Evolutionary conservation across 495 filamentous ascomycete species (phyloP).

Genomic region (Lophium mytilinum): DNA sequence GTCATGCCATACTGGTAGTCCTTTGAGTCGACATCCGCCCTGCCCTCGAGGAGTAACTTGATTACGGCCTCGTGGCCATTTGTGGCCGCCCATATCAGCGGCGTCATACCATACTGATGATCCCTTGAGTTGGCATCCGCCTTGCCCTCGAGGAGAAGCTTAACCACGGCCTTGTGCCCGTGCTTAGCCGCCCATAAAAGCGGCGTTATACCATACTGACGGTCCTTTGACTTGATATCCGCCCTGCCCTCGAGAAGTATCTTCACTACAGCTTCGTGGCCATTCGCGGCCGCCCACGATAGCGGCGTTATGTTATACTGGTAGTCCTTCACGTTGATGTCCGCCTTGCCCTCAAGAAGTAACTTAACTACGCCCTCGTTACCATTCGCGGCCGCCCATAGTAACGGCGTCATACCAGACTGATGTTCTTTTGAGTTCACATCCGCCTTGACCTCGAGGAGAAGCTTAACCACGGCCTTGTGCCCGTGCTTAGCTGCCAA

Average conservation of each 20-base stretch:
- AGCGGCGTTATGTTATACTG: neutral
- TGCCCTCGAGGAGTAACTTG: neutral
- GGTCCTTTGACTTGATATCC: neutral
- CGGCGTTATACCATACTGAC: slow-evolving; percentile 1
- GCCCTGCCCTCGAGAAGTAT: neutral
- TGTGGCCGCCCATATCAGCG: neutral
- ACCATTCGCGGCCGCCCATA: neutral
- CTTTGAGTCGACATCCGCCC: neutral
- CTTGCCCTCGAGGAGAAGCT: neutral
- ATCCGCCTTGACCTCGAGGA: neutral
- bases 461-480: neutral
- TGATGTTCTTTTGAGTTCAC: neutral
- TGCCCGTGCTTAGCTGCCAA: slow-evolving; percentile 3
- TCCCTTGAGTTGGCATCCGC: neutral
- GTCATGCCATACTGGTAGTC: neutral
- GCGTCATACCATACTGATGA: neutral
- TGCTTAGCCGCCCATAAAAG: neutral
- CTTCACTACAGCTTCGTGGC: slow-evolving; percentile 1
- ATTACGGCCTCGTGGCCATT: slow-evolving; percentile 1
- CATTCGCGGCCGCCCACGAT: neutral
- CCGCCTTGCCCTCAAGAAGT: neutral
- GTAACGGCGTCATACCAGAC: neutral
- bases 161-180: slow-evolving; percentile 4
- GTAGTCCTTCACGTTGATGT: neutral
- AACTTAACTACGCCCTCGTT: slow-evolving; percentile 1